Conservation (phyloP, 768 basidiomycete genomes). For the Boletus eberwhitei region DNA sequence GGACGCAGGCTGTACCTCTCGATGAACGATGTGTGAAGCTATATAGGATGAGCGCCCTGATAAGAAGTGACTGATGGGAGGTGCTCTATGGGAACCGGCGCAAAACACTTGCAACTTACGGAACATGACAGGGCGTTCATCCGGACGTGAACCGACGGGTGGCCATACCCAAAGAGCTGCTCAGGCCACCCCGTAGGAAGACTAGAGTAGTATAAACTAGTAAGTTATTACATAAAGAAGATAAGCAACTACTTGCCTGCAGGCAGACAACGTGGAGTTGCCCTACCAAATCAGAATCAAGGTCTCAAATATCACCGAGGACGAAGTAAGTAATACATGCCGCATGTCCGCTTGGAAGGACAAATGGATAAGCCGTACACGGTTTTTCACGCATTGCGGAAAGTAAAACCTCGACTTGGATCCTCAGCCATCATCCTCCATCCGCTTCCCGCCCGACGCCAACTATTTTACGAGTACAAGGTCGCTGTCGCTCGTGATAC, state of each 20-base stretch:
- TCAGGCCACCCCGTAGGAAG: too few species aligned
- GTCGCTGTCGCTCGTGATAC: constrained; percentile 24
- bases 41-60: constrained; percentile 39
- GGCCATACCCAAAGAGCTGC: too few species aligned
- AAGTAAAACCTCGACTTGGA: constrained; percentile 38
- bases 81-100: constrained; percentile 29
- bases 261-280: constrained; percentile 72
- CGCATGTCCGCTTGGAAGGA: constrained; percentile 33
- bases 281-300: constrained; percentile 48
- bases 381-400: constrained; percentile 46
- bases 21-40: constrained; percentile 32
- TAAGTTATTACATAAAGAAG: constrained; percentile 46
- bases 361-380: constrained; percentile 54
- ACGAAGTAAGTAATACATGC: constrained; percentile 31
- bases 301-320: constrained; percentile 40
- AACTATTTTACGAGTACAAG: constrained; percentile 28
- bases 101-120: constrained; percentile 12
- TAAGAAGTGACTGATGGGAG: constrained; percentile 53
- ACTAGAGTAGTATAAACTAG: constrained; percentile 4
- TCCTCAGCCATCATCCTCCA: constrained; percentile 22
- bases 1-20: constrained; percentile 25
- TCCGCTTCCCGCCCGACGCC: constrained; percentile 20
- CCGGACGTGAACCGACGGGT: not conserved
- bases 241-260: constrained; percentile 53
- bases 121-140: constrained; percentile 3